Evolutionary conservation across 1,284 basidiomycete species (phyloP), one percentile per base, ranked within the genome.

Genomic region (Ceratobasidium sp.): DNA sequence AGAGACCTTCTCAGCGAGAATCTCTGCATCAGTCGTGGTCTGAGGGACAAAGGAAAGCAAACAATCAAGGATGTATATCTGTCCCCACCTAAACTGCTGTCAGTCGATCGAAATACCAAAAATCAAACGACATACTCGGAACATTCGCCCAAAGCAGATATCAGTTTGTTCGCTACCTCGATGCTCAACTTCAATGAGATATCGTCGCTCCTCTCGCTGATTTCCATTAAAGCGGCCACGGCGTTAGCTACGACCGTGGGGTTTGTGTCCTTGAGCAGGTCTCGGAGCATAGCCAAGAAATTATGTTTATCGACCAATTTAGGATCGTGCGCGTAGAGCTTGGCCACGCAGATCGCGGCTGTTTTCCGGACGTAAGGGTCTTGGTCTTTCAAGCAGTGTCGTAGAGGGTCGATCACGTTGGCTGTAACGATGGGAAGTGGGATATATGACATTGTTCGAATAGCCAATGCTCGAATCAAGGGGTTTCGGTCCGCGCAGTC

Each of bases 301-400:
- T 89, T 89, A 57, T 87, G 86, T 73, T 87, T 87, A 77, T 97
- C 94, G 36, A 93, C 90, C 74, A 88, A 84, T 49, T 89, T 83
- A 23, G 90, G 87, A 77, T 97, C 94, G 41, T 91, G 88, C 54
- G 86, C 84, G 76, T 94, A 96, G 29, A 97, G 81, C 77, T 97
- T 97, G 5, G 91, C 93, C 9, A 97, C 94, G 73, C 89, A 95
- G 46, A 96, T 94, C 0, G 94, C 93, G 21, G 94, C 93, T 1
- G 94, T 97, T 80, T 97, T 97, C 69, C 94, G 89, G n/a, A 97
- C 94, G 77, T 96, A 96, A 8, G 95, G 90, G 76, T 97, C 94
- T 16, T 88, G 82, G 76, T 97, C 94, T 75, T 91, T 92, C 56
- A 97, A 82, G 71, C 89, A 90, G 75, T 95, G 91, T 66, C 92